phyloP scores from a whole-genome alignment of 768 basidiomycete genomes.

The Serendipita sp. region DNA sequence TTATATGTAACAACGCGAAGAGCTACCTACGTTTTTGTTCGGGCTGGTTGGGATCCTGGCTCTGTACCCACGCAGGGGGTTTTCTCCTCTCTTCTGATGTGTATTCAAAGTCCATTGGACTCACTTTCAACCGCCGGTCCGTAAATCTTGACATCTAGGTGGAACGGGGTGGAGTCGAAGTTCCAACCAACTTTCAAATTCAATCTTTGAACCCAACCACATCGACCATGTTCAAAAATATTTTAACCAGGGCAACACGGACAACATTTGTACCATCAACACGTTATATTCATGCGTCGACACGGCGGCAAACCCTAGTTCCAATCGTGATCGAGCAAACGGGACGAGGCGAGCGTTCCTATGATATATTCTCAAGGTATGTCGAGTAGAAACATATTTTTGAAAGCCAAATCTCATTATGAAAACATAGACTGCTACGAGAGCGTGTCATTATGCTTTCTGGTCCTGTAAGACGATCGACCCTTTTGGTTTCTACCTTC shows the following conservation, averaged over 20 bases:
- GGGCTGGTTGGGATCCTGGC: constrained; percentile 35
- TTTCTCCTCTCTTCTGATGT: constrained; percentile 39
- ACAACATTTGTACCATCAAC: constrained; percentile 11
- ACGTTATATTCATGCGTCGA: constrained; percentile 38
- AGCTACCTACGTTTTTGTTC: not conserved
- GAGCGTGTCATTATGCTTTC: constrained; percentile 94
- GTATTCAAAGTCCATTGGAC: constrained; percentile 83
- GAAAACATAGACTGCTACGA: constrained; percentile 35
- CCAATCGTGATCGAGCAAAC: constrained; percentile 92
- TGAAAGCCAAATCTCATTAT: not conserved
- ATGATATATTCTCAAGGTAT: constrained; percentile 83
- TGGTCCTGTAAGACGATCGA: constrained; percentile 50
- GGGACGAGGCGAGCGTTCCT: constrained; percentile 73
- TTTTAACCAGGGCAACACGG: constrained; percentile 11
- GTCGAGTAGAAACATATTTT: not conserved
- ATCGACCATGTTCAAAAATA: not conserved
- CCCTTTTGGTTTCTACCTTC: not conserved
- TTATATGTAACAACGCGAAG: not conserved
- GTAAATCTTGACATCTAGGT: not conserved
- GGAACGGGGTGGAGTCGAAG: constrained; percentile 14
- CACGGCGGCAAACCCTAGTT: constrained; percentile 41
- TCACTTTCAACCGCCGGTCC: constrained; percentile 44
- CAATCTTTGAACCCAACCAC: constrained; percentile 12
- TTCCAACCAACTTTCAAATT: too few species aligned
- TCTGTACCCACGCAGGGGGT: constrained; percentile 28